These are phyloP conservation scores for Trichoderma atroviride DNA, from an alignment of 2,329 filamentous ascomycete species.

Conservation along the genomic window DNA sequence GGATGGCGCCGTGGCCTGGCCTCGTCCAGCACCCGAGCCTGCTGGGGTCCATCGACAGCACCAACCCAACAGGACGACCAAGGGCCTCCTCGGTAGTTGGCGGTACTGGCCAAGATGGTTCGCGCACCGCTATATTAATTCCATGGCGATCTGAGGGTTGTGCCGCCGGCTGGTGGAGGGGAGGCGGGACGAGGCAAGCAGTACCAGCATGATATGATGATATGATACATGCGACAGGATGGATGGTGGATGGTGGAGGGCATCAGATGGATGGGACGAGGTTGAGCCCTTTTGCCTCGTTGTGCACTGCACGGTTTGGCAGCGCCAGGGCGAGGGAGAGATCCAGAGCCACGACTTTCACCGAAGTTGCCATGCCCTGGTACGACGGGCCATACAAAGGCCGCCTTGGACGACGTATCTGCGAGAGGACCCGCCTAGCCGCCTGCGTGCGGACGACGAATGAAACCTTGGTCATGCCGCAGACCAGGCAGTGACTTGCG, in stretches of 20 bases:
- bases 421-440: constrained; percentile 23
- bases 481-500: constrained; percentile 18
- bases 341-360: constrained; percentile 27
- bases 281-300: constrained; percentile 3
- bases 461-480: constrained; percentile 22
- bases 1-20: constrained; percentile 14
- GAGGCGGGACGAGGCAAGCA: neutral
- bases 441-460: constrained; percentile 24
- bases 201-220: neutral
- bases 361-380: constrained; percentile 28
- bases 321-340: constrained; percentile 18
- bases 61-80: neutral
- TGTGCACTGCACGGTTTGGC: constrained; percentile 6
- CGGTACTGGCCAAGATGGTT: constrained; percentile 23
- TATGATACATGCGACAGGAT: neutral
- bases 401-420: constrained; percentile 20
- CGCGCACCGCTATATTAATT: constrained; percentile 24
- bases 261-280: constrained; percentile 4
- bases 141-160: constrained; percentile 16
- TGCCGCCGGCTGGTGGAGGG: neutral
- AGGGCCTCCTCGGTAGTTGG: constrained; percentile 26
- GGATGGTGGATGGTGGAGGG: neutral
- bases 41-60: constrained; percentile 18
- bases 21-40: constrained; percentile 10
- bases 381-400: constrained; percentile 23